phyloP scores from a whole-genome alignment of 2,329 filamentous ascomycete genomes.

The Sphaceloma murrayae region DNA sequence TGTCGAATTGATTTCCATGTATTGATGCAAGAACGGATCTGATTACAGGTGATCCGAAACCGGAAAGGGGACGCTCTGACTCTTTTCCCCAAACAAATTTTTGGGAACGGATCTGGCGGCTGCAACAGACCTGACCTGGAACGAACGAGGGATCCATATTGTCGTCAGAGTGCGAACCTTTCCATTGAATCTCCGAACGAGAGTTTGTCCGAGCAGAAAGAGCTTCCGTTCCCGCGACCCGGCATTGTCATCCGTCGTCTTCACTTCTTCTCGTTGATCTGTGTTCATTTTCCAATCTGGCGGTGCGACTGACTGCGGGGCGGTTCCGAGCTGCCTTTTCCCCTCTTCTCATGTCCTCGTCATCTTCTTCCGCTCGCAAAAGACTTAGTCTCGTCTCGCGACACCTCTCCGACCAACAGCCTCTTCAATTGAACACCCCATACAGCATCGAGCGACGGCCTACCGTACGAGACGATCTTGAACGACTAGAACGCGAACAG shows the following conservation, averaged over 20 bases:
- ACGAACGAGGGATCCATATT: slow-evolving; percentile 4
- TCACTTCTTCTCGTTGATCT: not conserved
- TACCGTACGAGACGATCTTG: slow-evolving; percentile 45
- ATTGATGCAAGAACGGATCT: too few relatives aligned
- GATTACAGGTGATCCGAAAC: too few relatives aligned
- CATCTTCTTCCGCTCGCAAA: slow-evolving; percentile 22
- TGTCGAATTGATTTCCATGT: too few relatives aligned
- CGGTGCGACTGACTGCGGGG: slow-evolving; percentile 15
- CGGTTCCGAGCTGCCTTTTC: slow-evolving; percentile 12
- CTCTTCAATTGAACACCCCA: slow-evolving; percentile 53
- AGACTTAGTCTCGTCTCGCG: slow-evolving; percentile 52
- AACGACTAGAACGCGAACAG: slow-evolving; percentile 31
- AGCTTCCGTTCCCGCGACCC: not conserved
- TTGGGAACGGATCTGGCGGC: slow-evolving; percentile 6
- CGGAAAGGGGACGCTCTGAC: too few relatives aligned
- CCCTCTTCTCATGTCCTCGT: slow-evolving; percentile 16
- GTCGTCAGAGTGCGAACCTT: not conserved
- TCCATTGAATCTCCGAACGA: not conserved
- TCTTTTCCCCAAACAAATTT: too few relatives aligned
- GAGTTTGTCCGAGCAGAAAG: not conserved
- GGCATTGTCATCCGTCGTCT: not conserved
- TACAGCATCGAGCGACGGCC: slow-evolving; percentile 51
- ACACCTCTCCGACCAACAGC: slow-evolving; percentile 48
- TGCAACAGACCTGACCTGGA: slow-evolving; percentile 14
- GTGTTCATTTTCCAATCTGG: slow-evolving; percentile 9